Evolutionary conservation across 257 asterid species (phyloP).

Genomic region (Rhazya stricta): DNA sequence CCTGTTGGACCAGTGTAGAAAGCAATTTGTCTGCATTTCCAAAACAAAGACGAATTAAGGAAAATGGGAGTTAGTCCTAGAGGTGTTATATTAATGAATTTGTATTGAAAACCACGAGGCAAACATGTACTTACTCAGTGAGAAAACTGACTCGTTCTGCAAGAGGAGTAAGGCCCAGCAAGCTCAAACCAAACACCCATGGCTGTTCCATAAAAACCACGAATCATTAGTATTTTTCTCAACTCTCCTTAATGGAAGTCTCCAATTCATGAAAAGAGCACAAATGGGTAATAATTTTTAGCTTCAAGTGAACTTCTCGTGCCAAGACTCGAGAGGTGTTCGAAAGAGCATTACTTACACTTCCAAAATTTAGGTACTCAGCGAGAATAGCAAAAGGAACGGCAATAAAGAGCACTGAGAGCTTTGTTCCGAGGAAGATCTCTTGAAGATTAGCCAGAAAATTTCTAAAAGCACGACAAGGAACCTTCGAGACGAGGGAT

Average conservation of each 20-base stretch:
- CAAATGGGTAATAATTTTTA: no score
- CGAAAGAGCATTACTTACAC: conserved; percentile 29
- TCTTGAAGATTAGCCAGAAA: conserved; percentile 59
- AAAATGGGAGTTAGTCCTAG: not conserved
- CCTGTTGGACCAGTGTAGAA: conserved; percentile 93
- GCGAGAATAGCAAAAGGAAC: conserved; percentile 77
- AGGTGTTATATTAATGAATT: not conserved
- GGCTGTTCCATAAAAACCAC: conserved; percentile 35
- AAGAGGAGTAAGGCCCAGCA: conserved; percentile 81
- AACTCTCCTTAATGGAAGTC: no score
- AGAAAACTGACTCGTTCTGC: conserved; percentile 87
- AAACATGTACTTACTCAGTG: conserved; percentile 61
- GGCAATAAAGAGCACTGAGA: conserved; percentile 57
- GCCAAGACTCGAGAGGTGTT: not conserved
- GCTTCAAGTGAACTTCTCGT: not conserved
- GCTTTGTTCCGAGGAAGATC: conserved; percentile 77
- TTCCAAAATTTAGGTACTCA: conserved; percentile 34
- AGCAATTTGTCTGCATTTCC: conserved; percentile 76
- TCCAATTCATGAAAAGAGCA: no score
- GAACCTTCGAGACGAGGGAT: conserved; percentile 45
- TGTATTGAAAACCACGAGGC: not conserved
- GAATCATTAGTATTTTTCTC: not conserved
- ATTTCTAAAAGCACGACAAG: conserved; percentile 27
- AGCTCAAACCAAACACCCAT: conserved; percentile 86
- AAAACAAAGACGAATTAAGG: not conserved